A percentile compares a stretch with the other conserved stretches of the same genome.
Evolutionary conservation across 495 filamentous ascomycete species (phyloP).

Genomic region (Lentithecium fluviatile): DNA sequence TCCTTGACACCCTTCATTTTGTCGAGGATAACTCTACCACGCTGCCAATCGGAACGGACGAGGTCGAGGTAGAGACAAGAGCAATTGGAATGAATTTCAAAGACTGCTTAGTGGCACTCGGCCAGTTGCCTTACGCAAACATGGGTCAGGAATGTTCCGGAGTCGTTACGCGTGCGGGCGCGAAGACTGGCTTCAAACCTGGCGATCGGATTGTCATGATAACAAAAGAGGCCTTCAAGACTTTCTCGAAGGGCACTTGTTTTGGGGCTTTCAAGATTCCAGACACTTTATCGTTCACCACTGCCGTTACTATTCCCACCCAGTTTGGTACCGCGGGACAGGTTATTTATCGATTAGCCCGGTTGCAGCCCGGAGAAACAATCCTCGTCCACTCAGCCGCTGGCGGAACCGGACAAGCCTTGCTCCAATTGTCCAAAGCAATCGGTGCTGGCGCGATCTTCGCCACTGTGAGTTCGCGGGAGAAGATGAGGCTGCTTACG

Average conservation of each 20-base stretch:
- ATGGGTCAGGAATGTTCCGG: constrained; percentile 16
- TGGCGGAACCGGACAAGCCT: constrained; percentile 49
- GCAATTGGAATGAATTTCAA: constrained; percentile 14
- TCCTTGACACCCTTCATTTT: constrained; percentile 11
- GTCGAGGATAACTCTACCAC: neutral
- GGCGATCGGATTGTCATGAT: constrained; percentile 32
- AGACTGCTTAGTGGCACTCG: constrained; percentile 15
- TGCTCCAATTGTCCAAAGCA: constrained; percentile 42
- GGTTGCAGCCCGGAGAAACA: constrained; percentile 38
- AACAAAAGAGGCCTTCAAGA: neutral
- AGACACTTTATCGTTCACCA: constrained; percentile 28
- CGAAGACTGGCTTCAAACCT: constrained; percentile 40
- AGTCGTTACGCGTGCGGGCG: constrained; percentile 6
- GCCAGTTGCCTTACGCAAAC: neutral
- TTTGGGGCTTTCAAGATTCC: constrained; percentile 32
- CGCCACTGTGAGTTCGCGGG: constrained; percentile 29
- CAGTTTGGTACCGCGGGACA: constrained; percentile 39
- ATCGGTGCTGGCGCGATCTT: constrained; percentile 42
- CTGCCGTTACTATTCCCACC: constrained; percentile 41
- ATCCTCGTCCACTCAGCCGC: constrained; percentile 50
- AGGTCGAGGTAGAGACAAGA: constrained; percentile 14
- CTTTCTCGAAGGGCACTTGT: neutral
- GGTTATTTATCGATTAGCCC: constrained; percentile 34
- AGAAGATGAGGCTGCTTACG: constrained; percentile 22
- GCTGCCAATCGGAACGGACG: neutral